Evolutionary conservation across 495 filamentous ascomycete species (phyloP).

Genomic region (Penicillium lagena): DNA sequence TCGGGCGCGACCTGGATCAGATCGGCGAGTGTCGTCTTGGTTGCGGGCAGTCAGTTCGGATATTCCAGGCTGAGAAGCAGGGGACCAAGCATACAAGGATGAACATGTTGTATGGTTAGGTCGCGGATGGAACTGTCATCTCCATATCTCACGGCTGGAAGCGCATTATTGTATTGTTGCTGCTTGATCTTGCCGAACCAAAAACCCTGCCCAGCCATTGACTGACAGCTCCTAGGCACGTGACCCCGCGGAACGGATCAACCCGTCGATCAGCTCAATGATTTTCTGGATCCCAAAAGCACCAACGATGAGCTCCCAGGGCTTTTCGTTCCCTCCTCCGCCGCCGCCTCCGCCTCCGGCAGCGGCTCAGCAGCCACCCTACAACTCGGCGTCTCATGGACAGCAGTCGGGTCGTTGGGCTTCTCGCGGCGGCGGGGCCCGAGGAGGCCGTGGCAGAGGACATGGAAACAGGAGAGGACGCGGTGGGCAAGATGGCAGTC

Average conservation of each 20-base stretch:
- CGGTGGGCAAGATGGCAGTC: conserved; percentile 36
- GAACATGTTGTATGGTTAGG: conserved; percentile 38
- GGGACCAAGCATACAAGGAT: conserved; percentile 41
- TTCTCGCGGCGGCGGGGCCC: conserved; percentile 17
- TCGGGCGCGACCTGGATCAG: conserved; percentile 83
- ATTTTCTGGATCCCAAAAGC: conserved; percentile 14
- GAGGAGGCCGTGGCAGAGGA: conserved; percentile 37
- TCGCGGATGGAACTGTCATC: not conserved
- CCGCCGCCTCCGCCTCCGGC: conserved; percentile 38
- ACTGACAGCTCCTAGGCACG: not conserved
- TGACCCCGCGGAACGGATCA: not conserved
- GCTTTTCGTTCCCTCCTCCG: conserved; percentile 47
- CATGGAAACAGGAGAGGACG: conserved; percentile 48
- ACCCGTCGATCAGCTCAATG: too few relatives aligned
- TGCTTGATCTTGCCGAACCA: not conserved
- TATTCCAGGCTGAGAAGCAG: too few relatives aligned
- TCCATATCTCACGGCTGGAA: not conserved
- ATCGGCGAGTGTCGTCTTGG: conserved; percentile 70
- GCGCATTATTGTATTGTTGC: too few relatives aligned
- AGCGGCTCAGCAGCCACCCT: conserved; percentile 17
- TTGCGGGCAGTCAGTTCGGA: conserved; percentile 3
- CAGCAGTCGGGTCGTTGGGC: conserved; percentile 28
- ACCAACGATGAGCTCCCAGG: conserved; percentile 38
- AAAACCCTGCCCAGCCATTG: conserved; percentile 2
- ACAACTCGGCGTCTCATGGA: conserved; percentile 23